Base-by-base conservation (phyloP, 371 early-diverging fungal species). In the Basidiobolus heterosporus region DNA sequence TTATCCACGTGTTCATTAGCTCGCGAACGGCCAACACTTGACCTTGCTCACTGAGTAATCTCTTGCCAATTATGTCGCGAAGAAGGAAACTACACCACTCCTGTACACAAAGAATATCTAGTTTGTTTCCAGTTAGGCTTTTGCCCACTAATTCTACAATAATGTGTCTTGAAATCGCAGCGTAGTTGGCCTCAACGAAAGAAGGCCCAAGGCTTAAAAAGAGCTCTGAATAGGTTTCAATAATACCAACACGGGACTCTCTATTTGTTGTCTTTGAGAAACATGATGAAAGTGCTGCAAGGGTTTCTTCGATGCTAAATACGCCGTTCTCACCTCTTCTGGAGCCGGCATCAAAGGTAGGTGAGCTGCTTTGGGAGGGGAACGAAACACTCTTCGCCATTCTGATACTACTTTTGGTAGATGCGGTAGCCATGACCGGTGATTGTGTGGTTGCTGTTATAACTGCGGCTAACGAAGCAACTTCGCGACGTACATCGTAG, bases 161-260 rank as follows among this genome's bases (percentile, higher is more conserved):
- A 1, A 90, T 47, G 49, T 86, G 87, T 40, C 66, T 72, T 14
- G 74, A 57, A 42, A 93, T 78, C 0, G 56, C 41, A 0, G 72
- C 51, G 57, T 88, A 91, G 49, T 95, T 70, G 2, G 66, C 42
- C 53, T 88, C 91, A 4, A 89, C 76, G 43, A 75, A 75, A 1
- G 60, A 59, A 0, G 77, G 57, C 2, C 91, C 93, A 0, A 89
- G 63, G 45, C 71, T 60, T 15, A 75, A 64, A 48, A 89, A 75
- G 3, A 88, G 52, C 1, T 74, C 69, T 0, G 83, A 78, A 60
- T 88, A 90, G 0, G 80, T 70, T 51, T 91, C 89, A 9, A 85
- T 62, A 0, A 91, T 60, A 4, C 88, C 89, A 0, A 85, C 72
- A 0, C 83, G 75, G 15, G 75, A 66, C 30, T 91, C 90, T 13